phyloP scores from a whole-genome alignment of 2,329 filamentous ascomycete species.

The Ascochyta koolunga region DNA sequence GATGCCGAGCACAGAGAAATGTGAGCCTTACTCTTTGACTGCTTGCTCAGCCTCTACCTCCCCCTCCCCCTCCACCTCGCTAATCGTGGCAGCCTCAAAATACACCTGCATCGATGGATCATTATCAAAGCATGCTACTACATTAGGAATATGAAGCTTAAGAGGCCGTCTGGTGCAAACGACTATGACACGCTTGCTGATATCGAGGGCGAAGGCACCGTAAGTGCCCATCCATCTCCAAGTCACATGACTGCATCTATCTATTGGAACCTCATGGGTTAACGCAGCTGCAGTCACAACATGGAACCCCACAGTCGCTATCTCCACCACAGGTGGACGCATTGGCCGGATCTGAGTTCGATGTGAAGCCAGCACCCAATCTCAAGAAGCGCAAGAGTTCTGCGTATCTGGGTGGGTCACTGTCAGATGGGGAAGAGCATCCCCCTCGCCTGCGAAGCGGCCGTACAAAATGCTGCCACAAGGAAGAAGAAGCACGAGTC shows the following conservation, averaged over 20 bases:
- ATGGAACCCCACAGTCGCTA: constrained; percentile 35
- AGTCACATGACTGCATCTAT: constrained; percentile 12
- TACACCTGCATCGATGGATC: constrained; percentile 48
- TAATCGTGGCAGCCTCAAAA: constrained; percentile 35
- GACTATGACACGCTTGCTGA: constrained; percentile 42
- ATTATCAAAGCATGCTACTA: constrained; percentile 50
- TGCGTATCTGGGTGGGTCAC: constrained; percentile 26
- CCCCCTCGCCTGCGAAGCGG: constrained; percentile 35
- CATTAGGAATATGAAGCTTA: constrained; percentile 47
- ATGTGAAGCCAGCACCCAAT: constrained; percentile 28
- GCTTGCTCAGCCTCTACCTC: no score
- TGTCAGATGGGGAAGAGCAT: constrained; percentile 41
- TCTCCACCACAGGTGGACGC: constrained; percentile 33
- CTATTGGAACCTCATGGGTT: constrained; percentile 11
- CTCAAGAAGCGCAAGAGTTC: constrained; percentile 45
- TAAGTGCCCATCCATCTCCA: constrained; percentile 20
- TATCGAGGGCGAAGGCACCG: constrained; percentile 34
- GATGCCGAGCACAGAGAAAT: constrained; percentile 40
- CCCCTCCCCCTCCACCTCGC: background rate
- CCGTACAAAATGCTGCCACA: constrained; percentile 37
- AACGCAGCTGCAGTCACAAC: constrained; percentile 35
- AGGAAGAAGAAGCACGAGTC: constrained; percentile 32
- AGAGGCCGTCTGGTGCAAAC: constrained; percentile 37
- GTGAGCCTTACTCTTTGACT: constrained; percentile 25
- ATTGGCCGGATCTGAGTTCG: constrained; percentile 27